phyloP scores from a whole-genome alignment of 179 eudicot genomes.

The Amaranthus tricolor region DNA sequence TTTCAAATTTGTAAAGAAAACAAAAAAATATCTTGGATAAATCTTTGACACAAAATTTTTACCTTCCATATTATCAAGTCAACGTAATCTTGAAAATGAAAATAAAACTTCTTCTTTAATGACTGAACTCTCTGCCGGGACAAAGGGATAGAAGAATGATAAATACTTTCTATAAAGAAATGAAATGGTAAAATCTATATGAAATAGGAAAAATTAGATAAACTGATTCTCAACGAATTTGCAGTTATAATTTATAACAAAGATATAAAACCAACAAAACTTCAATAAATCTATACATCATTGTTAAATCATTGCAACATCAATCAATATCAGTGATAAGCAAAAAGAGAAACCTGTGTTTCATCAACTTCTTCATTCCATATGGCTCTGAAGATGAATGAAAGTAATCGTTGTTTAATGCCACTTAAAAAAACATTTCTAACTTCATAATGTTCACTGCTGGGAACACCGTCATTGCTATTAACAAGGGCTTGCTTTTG shows the following conservation, averaged over 20 bases:
- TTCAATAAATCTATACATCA: background rate
- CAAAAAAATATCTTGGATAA: background rate
- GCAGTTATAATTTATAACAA: background rate
- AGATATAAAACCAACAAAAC: background rate
- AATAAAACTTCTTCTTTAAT: conserved; percentile 94
- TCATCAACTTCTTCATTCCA: conserved; percentile 90
- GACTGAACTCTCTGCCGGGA: conserved; percentile 74
- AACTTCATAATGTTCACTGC: conserved; percentile 24
- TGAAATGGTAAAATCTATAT: background rate
- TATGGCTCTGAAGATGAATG: conserved; percentile 76
- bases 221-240: background rate
- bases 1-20: background rate
- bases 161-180: background rate
- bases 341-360: conserved; percentile 52
- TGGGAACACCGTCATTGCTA: conserved; percentile 38
- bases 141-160: conserved; percentile 24
- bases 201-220: background rate
- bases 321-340: background rate
- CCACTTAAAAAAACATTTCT: conserved; percentile 63
- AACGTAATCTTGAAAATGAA: conserved; percentile 83
- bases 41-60: conserved; percentile 16
- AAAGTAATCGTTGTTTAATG: conserved; percentile 87
- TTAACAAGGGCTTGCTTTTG: conserved; percentile 38
- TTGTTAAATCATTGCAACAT: background rate
- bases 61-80: conserved; percentile 97